Base-by-base conservation (phyloP, 2,329 filamentous ascomycete species). In the Aphanoascus verrucosus region DNA sequence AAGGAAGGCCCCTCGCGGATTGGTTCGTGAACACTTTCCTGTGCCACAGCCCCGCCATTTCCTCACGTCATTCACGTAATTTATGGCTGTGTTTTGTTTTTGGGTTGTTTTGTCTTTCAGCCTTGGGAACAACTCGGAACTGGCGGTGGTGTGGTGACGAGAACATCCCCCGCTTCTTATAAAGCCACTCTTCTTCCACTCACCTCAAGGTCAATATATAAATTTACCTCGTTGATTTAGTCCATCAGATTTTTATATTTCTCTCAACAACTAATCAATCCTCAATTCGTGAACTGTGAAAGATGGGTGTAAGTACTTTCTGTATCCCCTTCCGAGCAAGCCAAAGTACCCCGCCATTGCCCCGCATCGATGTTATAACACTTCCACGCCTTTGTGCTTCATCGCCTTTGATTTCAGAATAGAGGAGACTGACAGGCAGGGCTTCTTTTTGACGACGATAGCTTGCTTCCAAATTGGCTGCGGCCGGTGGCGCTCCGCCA, bases 401-500 rank as follows among this genome's bases (percentile, higher is more conserved):
- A 28, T 28, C 23, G 23, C 23, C 41, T 7, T 45, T 14, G 19
- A 28, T 28, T 8, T 4, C 23, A 23, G 32, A 20, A 15, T 15
- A 46, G 2, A 44, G 32, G 15, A 32, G 20, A 44, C 53, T 54
- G 48, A 57, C 53, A 20, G 5, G 35, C 32, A 48, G 54, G 9
- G 50, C 41, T 12, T 20, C 23, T 45, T 19, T 1, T 52, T 23
- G 19, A 34, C 32, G 17, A 47, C 17, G 23, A 56, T 59, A 68
- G 66, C 61, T 68, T 49, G 65, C 65, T 49, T 64, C 61, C 12
- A 67, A 68, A 59, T 58, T 68, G 46, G 64, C 65, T 45, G 70
- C 72, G 49, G 67, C 65, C 46, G 61, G 62, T 48, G 61, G 65
- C 51, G 66, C 60, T 51, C 66, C 69, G 56, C 66, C 61, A 19